Base-by-base conservation (phyloP, 768 basidiomycete species). In the Auriscalpium microsporum region DNA sequence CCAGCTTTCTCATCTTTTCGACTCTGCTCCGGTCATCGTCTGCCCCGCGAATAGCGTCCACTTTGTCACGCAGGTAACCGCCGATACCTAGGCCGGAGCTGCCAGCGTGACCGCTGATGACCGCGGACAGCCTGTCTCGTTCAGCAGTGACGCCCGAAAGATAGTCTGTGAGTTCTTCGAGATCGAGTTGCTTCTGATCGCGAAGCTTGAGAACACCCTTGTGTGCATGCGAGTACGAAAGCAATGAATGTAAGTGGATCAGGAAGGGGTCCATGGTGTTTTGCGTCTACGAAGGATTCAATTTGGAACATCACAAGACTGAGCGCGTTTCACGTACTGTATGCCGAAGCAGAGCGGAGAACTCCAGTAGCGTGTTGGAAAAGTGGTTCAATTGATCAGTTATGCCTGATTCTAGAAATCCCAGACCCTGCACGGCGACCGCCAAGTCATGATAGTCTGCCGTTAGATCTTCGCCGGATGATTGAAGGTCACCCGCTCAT, bases 141-240 rank as follows among this genome's bases (percentile, higher is more conserved):
- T 99, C 96, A 10, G 84, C 76, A 1, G 91, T 93, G 46, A 97
- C 85, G n/a, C 87, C 89, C 7, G 90, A 89, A 11, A 99, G 78
- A 69, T 98, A 98, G 52, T 93, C 90, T 2, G 93, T 92, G 9
- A 98, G 79, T 68, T 98, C 95, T 71, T 99, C 96, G 60, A 97
- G 95, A 67, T 99, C 96, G 54, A 98, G 82, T 69, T 99, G 96
- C 69, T 98, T 99, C 72, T 98, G 96, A 68, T 98, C 96, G 46
- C 96, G 84, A 34, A 96, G 78, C 70, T 91, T 95, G 61, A 99
- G 79, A 19, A 98, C 92, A n/a, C 87, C 83, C 51, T 91, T 86
- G 62, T 97, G 95, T 34, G 90, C 86, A 66, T 92, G 85, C 2
- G 93, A 91, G 70, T 97, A 97, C n/a, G 84, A 80, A n/a, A 94